phyloP scores from a whole-genome alignment of 2,329 filamentous ascomycete genomes.

The Fusarium globosum region DNA sequence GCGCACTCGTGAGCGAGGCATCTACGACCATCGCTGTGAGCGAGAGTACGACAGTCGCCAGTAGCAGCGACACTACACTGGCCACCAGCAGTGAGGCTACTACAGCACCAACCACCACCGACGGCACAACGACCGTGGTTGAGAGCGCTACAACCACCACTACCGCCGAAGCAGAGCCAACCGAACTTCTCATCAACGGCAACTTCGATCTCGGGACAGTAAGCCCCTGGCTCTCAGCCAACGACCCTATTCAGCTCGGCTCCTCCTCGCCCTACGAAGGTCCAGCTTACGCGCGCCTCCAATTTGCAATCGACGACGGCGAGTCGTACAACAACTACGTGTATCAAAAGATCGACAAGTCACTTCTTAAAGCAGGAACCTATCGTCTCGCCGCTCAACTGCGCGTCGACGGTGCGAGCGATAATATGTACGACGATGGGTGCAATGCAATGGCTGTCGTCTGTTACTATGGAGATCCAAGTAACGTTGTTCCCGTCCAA shows the following conservation, averaged over 20 bases:
- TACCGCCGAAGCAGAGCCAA: neutral
- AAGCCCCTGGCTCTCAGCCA: neutral
- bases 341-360: neutral
- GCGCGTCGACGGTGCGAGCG: fast-evolving
- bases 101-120: neutral
- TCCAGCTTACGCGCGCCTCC: neutral
- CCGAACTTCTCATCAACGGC: neutral
- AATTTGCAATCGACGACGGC: neutral
- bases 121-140: neutral
- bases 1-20: neutral
- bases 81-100: neutral
- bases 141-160: neutral
- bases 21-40: fast-evolving
- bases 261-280: fast-evolving
- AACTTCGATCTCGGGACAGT: neutral
- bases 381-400: neutral
- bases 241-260: neutral
- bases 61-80: fast-evolving
- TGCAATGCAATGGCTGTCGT: neutral
- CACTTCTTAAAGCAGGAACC: neutral
- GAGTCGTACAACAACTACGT: neutral
- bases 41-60: fast-evolving
- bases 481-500: fast-evolving
- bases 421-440: fast-evolving
- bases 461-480: neutral